phyloP scores from a whole-genome alignment of 1,284 basidiomycete genomes.

The Fomitiporia mediterranea region DNA sequence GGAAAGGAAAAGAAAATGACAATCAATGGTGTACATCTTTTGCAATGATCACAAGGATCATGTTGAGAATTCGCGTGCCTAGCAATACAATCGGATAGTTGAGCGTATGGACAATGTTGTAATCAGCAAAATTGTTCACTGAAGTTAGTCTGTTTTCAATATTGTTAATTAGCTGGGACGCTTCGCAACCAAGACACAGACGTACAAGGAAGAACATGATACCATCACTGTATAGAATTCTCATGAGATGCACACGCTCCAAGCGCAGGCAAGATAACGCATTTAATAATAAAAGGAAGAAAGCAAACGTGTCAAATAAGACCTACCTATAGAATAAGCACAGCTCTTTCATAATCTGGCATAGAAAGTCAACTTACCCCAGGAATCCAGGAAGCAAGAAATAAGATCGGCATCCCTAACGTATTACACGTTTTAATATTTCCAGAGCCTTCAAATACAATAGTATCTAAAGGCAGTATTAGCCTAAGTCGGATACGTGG shows the following conservation, averaged over 20 bases:
- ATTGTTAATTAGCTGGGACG: no score
- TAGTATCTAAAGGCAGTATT: constrained; percentile 1
- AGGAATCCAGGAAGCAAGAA: constrained; percentile 13
- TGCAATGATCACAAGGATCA: constrained; percentile 7
- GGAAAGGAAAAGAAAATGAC: neutral
- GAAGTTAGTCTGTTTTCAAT: no score
- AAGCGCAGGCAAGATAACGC: constrained; percentile 10
- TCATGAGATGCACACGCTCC: constrained; percentile 4
- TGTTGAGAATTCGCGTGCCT: constrained; percentile 8
- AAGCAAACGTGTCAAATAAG: constrained; percentile 13
- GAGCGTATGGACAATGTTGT: neutral
- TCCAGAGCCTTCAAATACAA: neutral
- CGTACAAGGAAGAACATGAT: constrained; percentile 15
- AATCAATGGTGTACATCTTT: neutral
- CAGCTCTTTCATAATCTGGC: neutral
- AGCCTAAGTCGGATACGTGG: neutral
- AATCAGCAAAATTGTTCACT: no score
- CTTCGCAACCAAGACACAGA: no score
- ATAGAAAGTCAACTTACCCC: constrained; percentile 4
- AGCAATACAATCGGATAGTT: neutral
- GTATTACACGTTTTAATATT: constrained; percentile 5
- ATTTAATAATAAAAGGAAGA: constrained; percentile 12
- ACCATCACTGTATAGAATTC: constrained; percentile 12
- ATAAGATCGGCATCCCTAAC: constrained; percentile 1
- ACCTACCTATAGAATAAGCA: neutral